Percentiles rank a stretch among this genome's conserved stretches.
These are phyloP conservation scores for Phaeotremella fagi DNA, from an alignment of 768 basidiomycete genomes.

Conservation along the genomic window DNA sequence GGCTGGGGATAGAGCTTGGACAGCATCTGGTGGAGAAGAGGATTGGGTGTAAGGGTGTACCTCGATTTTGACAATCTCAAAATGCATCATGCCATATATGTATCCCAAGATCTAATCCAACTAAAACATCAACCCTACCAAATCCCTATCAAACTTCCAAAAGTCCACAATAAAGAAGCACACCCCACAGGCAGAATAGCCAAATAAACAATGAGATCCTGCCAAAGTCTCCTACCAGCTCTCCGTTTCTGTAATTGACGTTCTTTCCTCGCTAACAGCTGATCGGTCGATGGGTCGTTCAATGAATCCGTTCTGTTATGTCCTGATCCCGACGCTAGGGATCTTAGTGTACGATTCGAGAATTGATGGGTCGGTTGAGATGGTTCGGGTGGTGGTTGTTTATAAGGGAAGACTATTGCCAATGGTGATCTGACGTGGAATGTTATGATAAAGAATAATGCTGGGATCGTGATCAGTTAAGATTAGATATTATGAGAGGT, in stretches of 20 bases:
- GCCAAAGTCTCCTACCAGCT: conserved; percentile 65
- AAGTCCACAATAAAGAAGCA: conserved; percentile 58
- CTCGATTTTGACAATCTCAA: neutral
- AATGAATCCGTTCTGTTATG: conserved; percentile 28
- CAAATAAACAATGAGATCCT: conserved; percentile 81
- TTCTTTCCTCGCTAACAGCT: conserved; percentile 78
- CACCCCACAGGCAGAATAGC: conserved; percentile 61
- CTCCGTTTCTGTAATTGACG: conserved; percentile 70
- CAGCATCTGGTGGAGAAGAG: conserved; percentile 10
- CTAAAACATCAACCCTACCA: conserved; percentile 51
- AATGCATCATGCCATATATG: neutral
- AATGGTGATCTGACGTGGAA: conserved; percentile 82
- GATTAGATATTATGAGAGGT: neutral
- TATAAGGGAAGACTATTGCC: conserved; percentile 69
- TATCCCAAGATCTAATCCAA: neutral
- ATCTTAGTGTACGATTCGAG: neutral
- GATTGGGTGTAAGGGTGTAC: conserved; percentile 12
- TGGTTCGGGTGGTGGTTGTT: conserved; percentile 44
- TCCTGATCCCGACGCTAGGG: neutral
- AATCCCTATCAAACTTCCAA: conserved; percentile 54
- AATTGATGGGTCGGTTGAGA: conserved; percentile 9
- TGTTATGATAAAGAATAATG: conserved; percentile 69
- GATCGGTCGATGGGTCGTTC: conserved; percentile 51
- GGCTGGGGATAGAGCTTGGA: conserved; percentile 23
- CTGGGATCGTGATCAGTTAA: conserved; percentile 41